A percentile compares a stretch with the other conserved stretches of the same genome.
These are phyloP conservation scores for Claviceps fusiformis DNA, from an alignment of 2,329 filamentous ascomycete genomes.

Conservation along the genomic window DNA sequence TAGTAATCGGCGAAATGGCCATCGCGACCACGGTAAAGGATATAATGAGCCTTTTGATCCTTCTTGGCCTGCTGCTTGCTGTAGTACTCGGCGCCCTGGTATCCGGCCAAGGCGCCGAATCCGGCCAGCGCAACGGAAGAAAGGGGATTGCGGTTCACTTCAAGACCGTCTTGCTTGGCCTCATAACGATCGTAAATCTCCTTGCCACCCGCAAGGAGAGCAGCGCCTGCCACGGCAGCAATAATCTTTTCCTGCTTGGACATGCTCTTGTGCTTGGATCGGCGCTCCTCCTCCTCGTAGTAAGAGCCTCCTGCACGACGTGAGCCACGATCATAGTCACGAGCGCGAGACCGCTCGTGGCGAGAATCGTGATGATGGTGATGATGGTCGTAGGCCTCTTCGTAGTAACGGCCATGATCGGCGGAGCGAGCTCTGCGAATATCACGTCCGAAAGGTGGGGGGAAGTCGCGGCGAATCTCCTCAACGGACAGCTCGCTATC, in stretches of 20 bases:
- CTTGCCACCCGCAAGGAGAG: slow-evolving; percentile 51
- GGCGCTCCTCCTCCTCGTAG: slow-evolving; percentile 45
- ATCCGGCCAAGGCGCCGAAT: slow-evolving; percentile 49
- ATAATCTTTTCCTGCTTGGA: slow-evolving; percentile 53
- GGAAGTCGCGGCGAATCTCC: slow-evolving; percentile 74
- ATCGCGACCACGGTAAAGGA: slow-evolving; percentile 40
- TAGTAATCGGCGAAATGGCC: slow-evolving; percentile 41
- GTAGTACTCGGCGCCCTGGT: slow-evolving; percentile 49
- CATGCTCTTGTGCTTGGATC: slow-evolving; percentile 32
- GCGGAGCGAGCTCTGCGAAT: slow-evolving; percentile 50
- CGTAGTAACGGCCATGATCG: slow-evolving; percentile 41
- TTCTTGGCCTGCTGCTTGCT: slow-evolving; percentile 46
- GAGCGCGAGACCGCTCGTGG: slow-evolving; percentile 16
- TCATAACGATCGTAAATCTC: slow-evolving; percentile 52
- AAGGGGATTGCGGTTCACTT: slow-evolving; percentile 44
- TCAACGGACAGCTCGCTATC: slow-evolving; percentile 66
- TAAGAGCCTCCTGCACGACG: slow-evolving; percentile 31
- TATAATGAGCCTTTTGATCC: slow-evolving; percentile 38
- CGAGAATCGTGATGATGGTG: slow-evolving; percentile 32
- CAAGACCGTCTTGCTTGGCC: slow-evolving; percentile 33
- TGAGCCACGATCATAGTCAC: slow-evolving; percentile 25
- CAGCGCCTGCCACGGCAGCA: slow-evolving; percentile 50
- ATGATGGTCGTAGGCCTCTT: slow-evolving; percentile 28
- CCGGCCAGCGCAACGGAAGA: slow-evolving; percentile 48
- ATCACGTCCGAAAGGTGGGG: slow-evolving; percentile 46